Base-by-base conservation (phyloP, 176 grass and related monocot genomes). In the Musa beccarii region DNA sequence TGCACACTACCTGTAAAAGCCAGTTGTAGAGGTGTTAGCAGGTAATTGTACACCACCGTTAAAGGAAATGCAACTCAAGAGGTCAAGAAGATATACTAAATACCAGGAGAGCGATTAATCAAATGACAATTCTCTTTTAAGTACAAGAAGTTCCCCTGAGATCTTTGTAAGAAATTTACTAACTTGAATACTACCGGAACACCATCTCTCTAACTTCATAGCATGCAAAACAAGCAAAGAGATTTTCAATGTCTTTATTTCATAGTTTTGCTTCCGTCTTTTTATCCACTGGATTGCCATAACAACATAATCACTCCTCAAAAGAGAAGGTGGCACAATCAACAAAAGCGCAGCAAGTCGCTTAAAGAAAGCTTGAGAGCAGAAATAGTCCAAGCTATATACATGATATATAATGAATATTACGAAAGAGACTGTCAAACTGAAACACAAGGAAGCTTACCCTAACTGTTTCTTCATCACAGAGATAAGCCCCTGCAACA, bases 401-500 rank as follows among this genome's bases (percentile, higher is more conserved):
- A 23, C n/a, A 19, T n/a, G 12, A 11, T 14, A 24, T 49, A 22
- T 34, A n/a, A 12, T n/a, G 2, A 49, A 2, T 12, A 68, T 28
- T 26, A 19, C 1, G 16, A 3, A 53, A 49, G 26, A 20, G 56
- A 81, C 28, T 22, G 53, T 49, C 15, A 69, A 69, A 15, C 10
- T 69, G 11, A 29, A 66, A 66, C 63, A 66, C 66, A 69, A 69
- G 15, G 29, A 69, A 67, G 69, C 87, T 84, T 88, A 96, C 93
- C 78, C 94, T 88, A 52, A 93, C 94, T 63, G 80, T 89, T 63
- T 97, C 94, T 79, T 97, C 94, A 66, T 97, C 94, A 11, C 94
- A 97, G 19, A 97, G 81, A 83, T 97, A 75, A 85, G 94, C 94
- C 59, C 94, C 94, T 71, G 94, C 94, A 82, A 97, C 83, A 74